A percentile compares a stretch with the other conserved stretches of the same genome.
These are phyloP conservation scores for Globisporangium cystogenes DNA, from an alignment of 352 stramenopile species.

Conservation along the genomic window DNA sequence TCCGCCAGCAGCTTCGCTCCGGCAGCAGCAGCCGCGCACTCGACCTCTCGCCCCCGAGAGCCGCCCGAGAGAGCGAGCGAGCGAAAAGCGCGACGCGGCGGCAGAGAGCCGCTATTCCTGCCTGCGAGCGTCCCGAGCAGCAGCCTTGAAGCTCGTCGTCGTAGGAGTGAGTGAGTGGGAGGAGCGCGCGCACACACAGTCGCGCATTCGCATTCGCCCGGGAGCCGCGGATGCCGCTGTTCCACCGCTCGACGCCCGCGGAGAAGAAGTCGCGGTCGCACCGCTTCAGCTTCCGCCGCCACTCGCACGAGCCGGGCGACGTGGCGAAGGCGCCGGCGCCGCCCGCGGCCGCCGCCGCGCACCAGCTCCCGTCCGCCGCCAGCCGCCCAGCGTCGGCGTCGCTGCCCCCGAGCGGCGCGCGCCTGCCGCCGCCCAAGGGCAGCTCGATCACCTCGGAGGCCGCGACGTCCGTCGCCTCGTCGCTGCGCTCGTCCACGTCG, in stretches of 20 bases:
- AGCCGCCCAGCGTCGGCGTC: background rate
- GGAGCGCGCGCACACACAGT: background rate
- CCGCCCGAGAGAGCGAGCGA: background rate
- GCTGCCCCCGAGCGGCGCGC: background rate
- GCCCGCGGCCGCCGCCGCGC: background rate
- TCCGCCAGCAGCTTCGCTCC: background rate
- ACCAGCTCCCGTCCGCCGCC: background rate
- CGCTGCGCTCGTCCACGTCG: conserved; percentile 44
- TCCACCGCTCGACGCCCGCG: conserved; percentile 38
- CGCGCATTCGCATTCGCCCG: background rate
- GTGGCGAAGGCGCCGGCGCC: conserved; percentile 4
- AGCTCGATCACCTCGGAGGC: conserved; percentile 20
- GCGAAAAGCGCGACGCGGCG: conserved; percentile 1
- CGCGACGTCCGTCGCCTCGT: conserved; percentile 40
- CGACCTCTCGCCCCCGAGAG: background rate
- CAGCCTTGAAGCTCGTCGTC: too few relatives aligned
- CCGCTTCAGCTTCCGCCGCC: conserved; percentile 67
- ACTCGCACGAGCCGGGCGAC: conserved; percentile 27
- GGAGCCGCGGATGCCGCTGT: conserved; percentile 51
- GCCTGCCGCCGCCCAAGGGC: conserved; percentile 2
- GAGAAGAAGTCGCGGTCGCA: conserved; percentile 41
- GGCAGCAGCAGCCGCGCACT: background rate
- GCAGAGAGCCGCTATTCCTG: conserved; percentile 4
- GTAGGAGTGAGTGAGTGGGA: too few relatives aligned
- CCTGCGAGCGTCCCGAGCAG: too few relatives aligned